phyloP scores from a whole-genome alignment of 768 basidiomycete species.

The Cyclocybe aegerita region DNA sequence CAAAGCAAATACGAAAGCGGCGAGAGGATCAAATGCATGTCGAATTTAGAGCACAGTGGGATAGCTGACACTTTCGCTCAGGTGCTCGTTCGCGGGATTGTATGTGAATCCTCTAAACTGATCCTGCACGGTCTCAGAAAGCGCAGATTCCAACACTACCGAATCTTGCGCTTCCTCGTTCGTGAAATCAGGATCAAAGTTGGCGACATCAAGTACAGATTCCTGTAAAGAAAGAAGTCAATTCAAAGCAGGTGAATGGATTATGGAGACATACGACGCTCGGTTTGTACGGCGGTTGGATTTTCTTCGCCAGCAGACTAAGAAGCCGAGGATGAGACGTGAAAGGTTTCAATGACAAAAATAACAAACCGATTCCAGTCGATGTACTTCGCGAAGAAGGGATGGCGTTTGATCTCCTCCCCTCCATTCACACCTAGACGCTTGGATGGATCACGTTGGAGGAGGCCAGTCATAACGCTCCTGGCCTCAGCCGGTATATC shows the following conservation, averaged over 20 bases:
- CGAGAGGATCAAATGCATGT: neutral
- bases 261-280: constrained; percentile 67
- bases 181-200: constrained; percentile 98
- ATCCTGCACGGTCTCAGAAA: constrained; percentile 96
- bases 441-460: constrained; percentile 84
- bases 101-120: constrained; percentile 93
- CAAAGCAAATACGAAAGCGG: neutral
- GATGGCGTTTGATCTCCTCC: constrained; percentile 93
- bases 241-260: neutral
- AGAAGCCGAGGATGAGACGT: neutral
- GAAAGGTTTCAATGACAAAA: constrained; percentile 3
- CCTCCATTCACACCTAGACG: constrained; percentile 92
- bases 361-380: constrained; percentile 77
- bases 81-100: constrained; percentile 80
- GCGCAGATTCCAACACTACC: constrained; percentile 88
- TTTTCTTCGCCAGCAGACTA: constrained; percentile 88
- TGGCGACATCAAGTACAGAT: constrained; percentile 90
- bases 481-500: constrained; percentile 89
- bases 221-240: constrained; percentile 46
- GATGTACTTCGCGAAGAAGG: constrained; percentile 93
- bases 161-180: constrained; percentile 94
- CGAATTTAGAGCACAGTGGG: constrained; percentile 34
- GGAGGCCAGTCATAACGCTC: constrained; percentile 83
- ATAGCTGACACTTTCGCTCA: constrained; percentile 82
- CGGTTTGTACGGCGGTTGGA: constrained; percentile 97